Evolutionary conservation across 2,329 filamentous ascomycete species (phyloP).

Genomic region (Fusarium avenaceum): DNA sequence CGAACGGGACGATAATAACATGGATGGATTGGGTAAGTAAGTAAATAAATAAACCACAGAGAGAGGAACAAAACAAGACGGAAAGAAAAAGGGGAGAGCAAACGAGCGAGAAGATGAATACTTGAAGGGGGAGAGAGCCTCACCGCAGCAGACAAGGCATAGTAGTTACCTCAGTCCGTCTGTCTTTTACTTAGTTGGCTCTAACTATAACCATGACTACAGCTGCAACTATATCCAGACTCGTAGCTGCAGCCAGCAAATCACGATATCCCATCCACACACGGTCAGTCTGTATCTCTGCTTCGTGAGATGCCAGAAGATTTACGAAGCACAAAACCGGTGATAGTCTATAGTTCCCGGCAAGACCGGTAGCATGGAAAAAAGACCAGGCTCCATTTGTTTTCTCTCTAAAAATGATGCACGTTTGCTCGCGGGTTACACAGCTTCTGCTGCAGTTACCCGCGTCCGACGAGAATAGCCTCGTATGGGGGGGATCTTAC

Average conservation of each 20-base stretch:
- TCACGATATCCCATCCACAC: constrained; percentile 2
- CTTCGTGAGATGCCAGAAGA: background rate
- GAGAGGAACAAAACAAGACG: constrained; percentile 5
- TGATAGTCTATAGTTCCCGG: constrained; percentile 30
- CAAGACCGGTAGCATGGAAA: constrained; percentile 45
- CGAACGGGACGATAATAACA: constrained; percentile 2
- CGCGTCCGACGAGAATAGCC: constrained; percentile 54
- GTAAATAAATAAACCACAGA: constrained; percentile 14
- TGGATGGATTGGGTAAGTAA: constrained; percentile 1
- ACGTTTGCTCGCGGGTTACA: constrained; percentile 45
- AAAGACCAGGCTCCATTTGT: constrained; percentile 41
- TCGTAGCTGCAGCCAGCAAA: constrained; percentile 10
- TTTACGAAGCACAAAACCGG: constrained; percentile 38
- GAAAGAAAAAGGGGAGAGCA: constrained; percentile 10
- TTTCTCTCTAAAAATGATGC: constrained; percentile 7
- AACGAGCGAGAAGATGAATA: constrained; percentile 22
- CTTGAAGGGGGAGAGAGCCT: constrained; percentile 23
- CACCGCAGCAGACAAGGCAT: background rate
- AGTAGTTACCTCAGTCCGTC: background rate
- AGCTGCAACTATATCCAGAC: background rate
- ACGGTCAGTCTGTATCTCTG: constrained; percentile 3
- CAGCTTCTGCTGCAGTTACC: constrained; percentile 49
- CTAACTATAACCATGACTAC: background rate
- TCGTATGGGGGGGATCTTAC: constrained; percentile 50
- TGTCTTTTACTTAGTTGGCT: background rate